Evolutionary conservation across 2,329 filamentous ascomycete genomes (phyloP).

Genomic region (Trichoderma citrinoviride): DNA sequence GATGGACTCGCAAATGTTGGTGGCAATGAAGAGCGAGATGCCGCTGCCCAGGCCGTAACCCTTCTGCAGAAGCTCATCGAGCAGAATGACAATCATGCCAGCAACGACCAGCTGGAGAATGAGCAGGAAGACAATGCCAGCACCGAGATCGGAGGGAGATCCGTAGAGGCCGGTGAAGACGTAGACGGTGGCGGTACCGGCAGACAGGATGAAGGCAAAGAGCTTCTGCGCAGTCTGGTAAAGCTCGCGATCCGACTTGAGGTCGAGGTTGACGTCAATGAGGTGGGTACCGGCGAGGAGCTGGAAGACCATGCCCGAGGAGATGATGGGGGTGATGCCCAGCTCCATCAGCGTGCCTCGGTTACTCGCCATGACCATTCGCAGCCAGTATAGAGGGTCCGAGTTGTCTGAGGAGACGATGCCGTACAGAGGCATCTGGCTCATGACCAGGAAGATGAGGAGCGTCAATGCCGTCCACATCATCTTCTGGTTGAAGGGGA

Average conservation of each 20-base stretch:
- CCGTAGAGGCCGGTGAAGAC: constrained; percentile 98
- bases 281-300: constrained; percentile 98
- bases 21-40: constrained; percentile 99
- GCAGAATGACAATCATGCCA: constrained; percentile 96
- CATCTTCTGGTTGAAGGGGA: constrained; percentile 97
- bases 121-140: constrained; percentile 95
- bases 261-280: constrained; percentile 99
- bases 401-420: constrained; percentile 99
- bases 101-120: constrained; percentile 97
- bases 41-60: constrained; percentile 97
- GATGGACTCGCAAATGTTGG: constrained; percentile 99
- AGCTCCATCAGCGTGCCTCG: constrained; percentile 93
- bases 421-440: constrained; percentile 98
- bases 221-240: constrained; percentile 99
- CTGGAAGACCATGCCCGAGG: constrained; percentile 99
- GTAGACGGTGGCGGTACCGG: constrained; percentile 96
- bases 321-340: constrained; percentile 98
- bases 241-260: constrained; percentile 98
- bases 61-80: constrained; percentile 99
- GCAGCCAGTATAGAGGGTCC: constrained; percentile 98
- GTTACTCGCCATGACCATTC: constrained; percentile 99
- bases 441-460: constrained; percentile 99
- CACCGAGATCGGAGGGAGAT: constrained; percentile 91
- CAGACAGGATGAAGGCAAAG: constrained; percentile 94
- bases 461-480: constrained; percentile 95